Base-by-base conservation (phyloP, 176 grass and related monocot species). In the Oryza australiensis region DNA sequence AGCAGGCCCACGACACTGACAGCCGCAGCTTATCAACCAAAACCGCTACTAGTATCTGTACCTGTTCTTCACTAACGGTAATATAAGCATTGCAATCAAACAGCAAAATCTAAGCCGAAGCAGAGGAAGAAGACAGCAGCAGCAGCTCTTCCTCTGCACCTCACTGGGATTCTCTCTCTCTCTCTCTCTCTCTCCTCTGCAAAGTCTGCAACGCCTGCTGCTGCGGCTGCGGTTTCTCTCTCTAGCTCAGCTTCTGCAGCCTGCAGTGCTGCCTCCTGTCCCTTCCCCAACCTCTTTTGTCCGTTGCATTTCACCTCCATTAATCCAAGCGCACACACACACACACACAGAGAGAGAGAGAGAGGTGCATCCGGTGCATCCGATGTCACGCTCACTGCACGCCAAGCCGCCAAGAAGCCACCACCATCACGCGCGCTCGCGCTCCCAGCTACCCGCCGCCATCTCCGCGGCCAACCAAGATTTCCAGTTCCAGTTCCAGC, bases 231-330 rank as follows among this genome's bases (percentile, higher is more conserved):
- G 42, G 26, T 22, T 5, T 26, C 35, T 26, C 62, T 57, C 65
- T 68, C 62, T 20, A 13, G 4, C 46, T n/a, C n/a, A n/a, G n/a
- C n/a, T n/a, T n/a, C n/a, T 49, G 46, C 71, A 41, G 30, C 35
- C 43, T 15, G 43, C 43, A 4, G 43, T 1, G 8, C 3, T 40
- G 5, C 38, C 57, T 32, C 65, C 62, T 63, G 82, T 77, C 88
- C 51, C 83, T 72, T 82, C 83, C 83, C 46, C 78, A 82, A 66
- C 83, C 27, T 66, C 78, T 72, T 86, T 89, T 90, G 88, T 82
- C 83, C 79, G 60, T 79, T 84, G 5, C 51, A 55, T 55, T 84
- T 3, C 78, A 78, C 71, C 73, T 10, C 80, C 62, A 88, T 80
- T 66, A 77, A 75, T 53, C 82, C 71, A 15, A 70, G 42, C 82